A percentile compares a stretch with the other conserved stretches of the same genome.
Conservation (phyloP, 176 grass and related monocot species). For the Triticum turgidum region DNA sequence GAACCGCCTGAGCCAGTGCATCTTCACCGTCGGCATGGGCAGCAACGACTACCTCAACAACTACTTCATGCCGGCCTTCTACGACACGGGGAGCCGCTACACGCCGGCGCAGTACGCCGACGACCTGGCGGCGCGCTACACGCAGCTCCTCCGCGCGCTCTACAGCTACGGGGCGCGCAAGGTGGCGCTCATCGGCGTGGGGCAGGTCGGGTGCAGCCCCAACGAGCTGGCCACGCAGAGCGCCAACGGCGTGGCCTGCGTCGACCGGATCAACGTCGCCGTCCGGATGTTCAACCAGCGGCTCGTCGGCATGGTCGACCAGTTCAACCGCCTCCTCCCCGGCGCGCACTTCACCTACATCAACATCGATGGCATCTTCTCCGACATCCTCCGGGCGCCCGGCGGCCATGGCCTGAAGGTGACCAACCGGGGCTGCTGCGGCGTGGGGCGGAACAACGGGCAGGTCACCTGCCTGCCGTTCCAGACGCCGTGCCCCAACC, state of each 20-base stretch:
- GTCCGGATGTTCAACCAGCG: conserved; percentile 72
- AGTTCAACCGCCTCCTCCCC: conserved; percentile 64
- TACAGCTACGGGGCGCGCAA: conserved; percentile 81
- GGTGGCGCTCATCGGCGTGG: conserved; percentile 75
- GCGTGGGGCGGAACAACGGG: conserved; percentile 95
- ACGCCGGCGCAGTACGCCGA: conserved; percentile 72
- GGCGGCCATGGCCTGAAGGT: conserved; percentile 51
- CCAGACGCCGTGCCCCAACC: conserved; percentile 64
- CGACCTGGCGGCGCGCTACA: conserved; percentile 48
- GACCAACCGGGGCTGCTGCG: conserved; percentile 68
- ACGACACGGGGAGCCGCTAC: conserved; percentile 60
- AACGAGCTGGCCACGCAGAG: conserved; percentile 78
- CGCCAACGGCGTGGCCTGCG: conserved; percentile 58
- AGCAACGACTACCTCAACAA: conserved; percentile 99
- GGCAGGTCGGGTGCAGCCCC: conserved; percentile 83
- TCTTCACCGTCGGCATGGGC: conserved; percentile 91
- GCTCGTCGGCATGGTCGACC: conserved; percentile 45
- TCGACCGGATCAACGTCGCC: conserved; percentile 60
- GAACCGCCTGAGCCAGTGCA: conserved; percentile 79
- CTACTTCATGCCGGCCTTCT: conserved; percentile 92
- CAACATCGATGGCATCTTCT: conserved; percentile 66
- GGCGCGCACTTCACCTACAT: conserved; percentile 81
- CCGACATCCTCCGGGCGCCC: conserved; percentile 51
- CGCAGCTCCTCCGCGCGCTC: conserved; percentile 45
- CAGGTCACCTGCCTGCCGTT: conserved; percentile 91